Conservation (phyloP, 2,329 filamentous ascomycete species). For the Fusarium musae region DNA sequence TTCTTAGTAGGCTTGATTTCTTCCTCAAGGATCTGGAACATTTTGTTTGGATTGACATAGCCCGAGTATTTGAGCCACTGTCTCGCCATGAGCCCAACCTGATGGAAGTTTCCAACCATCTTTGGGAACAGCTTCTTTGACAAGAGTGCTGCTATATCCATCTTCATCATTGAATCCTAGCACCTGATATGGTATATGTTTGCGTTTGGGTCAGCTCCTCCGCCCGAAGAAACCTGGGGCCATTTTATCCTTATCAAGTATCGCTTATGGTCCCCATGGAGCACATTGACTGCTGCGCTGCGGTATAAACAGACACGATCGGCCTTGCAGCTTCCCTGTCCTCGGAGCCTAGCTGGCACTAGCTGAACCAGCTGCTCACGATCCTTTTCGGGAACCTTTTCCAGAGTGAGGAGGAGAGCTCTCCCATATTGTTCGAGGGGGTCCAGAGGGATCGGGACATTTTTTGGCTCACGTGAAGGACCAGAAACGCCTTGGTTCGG, state of each 20-base stretch:
- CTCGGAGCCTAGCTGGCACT: background rate
- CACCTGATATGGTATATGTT: background rate
- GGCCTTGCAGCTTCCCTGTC: background rate
- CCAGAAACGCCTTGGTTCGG: too few relatives aligned
- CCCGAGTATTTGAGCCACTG: background rate
- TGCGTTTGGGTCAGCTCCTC: background rate
- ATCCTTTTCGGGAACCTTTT: background rate
- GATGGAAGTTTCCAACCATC: background rate
- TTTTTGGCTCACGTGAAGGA: background rate
- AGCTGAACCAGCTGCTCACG: background rate
- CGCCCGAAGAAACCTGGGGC: background rate
- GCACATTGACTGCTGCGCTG: too few relatives aligned
- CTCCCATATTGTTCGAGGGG: accelerated
- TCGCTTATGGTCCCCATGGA: accelerated
- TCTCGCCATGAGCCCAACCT: background rate
- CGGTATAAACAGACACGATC: background rate
- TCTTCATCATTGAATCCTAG: background rate
- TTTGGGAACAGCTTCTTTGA: background rate
- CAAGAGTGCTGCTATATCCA: background rate
- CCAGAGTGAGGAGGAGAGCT: background rate
- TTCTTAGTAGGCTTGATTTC: background rate
- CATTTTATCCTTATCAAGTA: background rate
- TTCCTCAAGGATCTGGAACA: background rate
- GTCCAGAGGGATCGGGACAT: background rate
- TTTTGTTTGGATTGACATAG: accelerated